phyloP scores from a whole-genome alignment of 2,329 filamentous ascomycete species.

The Fusarium oxysporum region DNA sequence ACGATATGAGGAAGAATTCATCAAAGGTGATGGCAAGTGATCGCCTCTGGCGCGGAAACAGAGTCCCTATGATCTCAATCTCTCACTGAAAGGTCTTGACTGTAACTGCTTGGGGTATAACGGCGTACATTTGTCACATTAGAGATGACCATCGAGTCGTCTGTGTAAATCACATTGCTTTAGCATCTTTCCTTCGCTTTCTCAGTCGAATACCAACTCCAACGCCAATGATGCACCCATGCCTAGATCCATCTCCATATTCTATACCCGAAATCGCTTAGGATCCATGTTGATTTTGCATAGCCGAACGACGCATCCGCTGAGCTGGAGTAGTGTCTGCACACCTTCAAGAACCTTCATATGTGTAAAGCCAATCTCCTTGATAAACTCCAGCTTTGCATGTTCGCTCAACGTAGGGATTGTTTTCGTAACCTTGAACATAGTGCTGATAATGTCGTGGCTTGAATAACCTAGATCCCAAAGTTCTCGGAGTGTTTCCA shows the following conservation, averaged over 20 bases:
- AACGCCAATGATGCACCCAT: constrained; percentile 32
- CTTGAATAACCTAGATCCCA: constrained; percentile 98
- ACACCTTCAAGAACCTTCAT: constrained; percentile 99
- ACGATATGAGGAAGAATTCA: constrained; percentile 71
- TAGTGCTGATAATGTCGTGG: constrained; percentile 98
- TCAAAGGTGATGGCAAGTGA: constrained; percentile 56
- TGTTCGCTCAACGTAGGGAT: constrained; percentile 93
- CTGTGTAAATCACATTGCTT: constrained; percentile 40
- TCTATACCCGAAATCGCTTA: constrained; percentile 72
- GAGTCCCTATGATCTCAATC: not conserved
- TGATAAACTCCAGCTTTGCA: constrained; percentile 96
- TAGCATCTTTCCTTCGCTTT: constrained; percentile 33
- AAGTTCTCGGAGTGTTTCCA: constrained; percentile 88
- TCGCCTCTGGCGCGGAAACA: not conserved
- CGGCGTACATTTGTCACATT: constrained; percentile 34
- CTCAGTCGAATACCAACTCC: constrained; percentile 35
- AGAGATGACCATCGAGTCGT: constrained; percentile 29
- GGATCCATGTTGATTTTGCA: constrained; percentile 98
- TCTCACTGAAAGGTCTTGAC: constrained; percentile 12
- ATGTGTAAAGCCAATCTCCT: constrained; percentile 98
- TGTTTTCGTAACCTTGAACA: constrained; percentile 98
- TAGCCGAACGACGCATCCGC: constrained; percentile 89
- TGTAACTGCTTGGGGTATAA: constrained; percentile 22
- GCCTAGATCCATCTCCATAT: not conserved
- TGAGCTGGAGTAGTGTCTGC: constrained; percentile 92